Conservation (phyloP, 2,329 filamentous ascomycete genomes). For the Colletotrichum simmondsii region DNA sequence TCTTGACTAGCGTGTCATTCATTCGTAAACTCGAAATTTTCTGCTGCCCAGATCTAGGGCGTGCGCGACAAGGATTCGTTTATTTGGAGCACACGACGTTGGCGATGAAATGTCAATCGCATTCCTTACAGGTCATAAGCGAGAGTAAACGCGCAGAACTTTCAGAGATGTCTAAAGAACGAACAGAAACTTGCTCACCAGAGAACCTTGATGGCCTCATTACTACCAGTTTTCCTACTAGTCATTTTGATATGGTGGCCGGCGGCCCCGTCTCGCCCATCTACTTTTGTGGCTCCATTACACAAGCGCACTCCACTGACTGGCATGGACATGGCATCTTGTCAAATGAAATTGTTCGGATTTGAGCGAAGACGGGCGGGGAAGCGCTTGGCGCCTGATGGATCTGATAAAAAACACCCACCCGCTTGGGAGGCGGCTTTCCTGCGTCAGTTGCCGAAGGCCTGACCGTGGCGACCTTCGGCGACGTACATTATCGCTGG, state of each 20-base stretch:
- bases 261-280: slow-evolving; percentile 9
- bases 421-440: background rate
- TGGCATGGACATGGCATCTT: background rate
- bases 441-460: background rate
- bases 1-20: background rate
- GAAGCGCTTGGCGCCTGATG: background rate
- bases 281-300: background rate
- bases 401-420: background rate
- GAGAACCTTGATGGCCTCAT: slow-evolving; percentile 8
- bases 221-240: background rate
- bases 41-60: background rate
- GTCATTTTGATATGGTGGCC: background rate
- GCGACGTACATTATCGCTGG: background rate
- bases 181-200: background rate
- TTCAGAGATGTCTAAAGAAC: background rate
- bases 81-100: background rate
- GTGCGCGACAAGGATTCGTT: background rate
- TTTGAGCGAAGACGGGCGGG: background rate
- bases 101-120: background rate
- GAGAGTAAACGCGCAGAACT: background rate
- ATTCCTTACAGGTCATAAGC: no score
- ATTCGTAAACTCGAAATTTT: background rate
- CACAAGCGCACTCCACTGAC: slow-evolving; percentile 14
- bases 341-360: background rate
- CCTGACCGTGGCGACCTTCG: background rate